Evolutionary conservation across 306 rosid genomes (phyloP).

Genomic region (Casuarina equisetifolia): DNA sequence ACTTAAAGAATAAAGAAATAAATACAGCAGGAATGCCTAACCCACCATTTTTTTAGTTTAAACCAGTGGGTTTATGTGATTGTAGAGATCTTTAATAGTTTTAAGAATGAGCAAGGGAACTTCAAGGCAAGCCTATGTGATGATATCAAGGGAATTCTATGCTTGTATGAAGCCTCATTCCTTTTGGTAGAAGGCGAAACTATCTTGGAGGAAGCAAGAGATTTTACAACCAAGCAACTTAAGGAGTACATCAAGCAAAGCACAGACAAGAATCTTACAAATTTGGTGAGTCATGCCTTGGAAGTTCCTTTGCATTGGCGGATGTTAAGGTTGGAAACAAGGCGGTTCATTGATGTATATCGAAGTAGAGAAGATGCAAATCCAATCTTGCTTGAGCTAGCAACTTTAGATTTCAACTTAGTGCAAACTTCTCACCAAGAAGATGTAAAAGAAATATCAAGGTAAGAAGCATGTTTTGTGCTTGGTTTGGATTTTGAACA

Average conservation of each 20-base stretch:
- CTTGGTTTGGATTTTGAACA: too few species aligned
- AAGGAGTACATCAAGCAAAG: neutral
- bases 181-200: slow-evolving; percentile 12
- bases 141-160: slow-evolving; percentile 19
- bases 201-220: slow-evolving; percentile 11
- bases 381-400: slow-evolving; percentile 8
- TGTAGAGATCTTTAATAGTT: slow-evolving; percentile 16
- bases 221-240: slow-evolving; percentile 14
- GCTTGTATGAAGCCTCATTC: slow-evolving; percentile 25
- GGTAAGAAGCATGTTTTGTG: neutral
- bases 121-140: neutral
- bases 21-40: neutral
- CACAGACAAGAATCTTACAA: neutral
- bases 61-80: neutral
- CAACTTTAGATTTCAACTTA: slow-evolving; percentile 17
- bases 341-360: slow-evolving; percentile 30
- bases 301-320: slow-evolving; percentile 32
- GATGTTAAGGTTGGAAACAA: slow-evolving; percentile 7
- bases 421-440: slow-evolving; percentile 14
- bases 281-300: slow-evolving; percentile 17
- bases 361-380: slow-evolving; percentile 6
- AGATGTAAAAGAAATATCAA: slow-evolving; percentile 17
- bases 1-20: too few species aligned
- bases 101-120: slow-evolving; percentile 5
- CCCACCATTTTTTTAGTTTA: neutral